Evolutionary conservation across 1,284 basidiomycete species (phyloP).

Genomic region (Sanghuangporus weigelae): DNA sequence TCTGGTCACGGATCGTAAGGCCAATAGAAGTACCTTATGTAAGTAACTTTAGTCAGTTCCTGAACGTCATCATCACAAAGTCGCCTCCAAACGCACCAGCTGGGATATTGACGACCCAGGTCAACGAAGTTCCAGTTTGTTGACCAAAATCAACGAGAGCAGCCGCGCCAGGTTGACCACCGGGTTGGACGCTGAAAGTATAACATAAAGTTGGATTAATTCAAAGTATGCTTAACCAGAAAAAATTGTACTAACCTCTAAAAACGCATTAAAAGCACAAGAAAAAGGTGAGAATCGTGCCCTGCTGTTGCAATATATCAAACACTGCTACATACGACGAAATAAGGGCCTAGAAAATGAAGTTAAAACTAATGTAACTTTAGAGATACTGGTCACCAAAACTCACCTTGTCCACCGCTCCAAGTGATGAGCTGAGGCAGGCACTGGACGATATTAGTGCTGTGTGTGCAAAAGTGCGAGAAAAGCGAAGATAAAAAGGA

Average conservation of each 20-base stretch:
- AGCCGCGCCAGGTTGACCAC: slow-evolving; percentile 30
- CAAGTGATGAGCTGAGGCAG: slow-evolving; percentile 45
- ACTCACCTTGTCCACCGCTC: slow-evolving; percentile 47
- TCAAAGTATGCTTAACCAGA: not conserved
- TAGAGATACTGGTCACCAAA: not conserved
- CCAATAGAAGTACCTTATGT: slow-evolving; percentile 38
- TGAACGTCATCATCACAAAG: not conserved
- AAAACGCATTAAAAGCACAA: not conserved
- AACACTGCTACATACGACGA: slow-evolving; percentile 12
- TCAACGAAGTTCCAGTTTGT: slow-evolving; percentile 32
- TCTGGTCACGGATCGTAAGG: slow-evolving; percentile 47
- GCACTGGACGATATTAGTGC: slow-evolving; percentile 42
- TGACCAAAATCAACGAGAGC: slow-evolving; percentile 35
- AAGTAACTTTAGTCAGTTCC: not conserved
- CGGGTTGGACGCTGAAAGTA: slow-evolving; percentile 38
- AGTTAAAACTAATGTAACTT: not conserved
- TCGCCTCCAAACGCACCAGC: slow-evolving; percentile 28
- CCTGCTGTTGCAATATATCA: not conserved
- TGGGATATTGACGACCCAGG: slow-evolving; percentile 42
- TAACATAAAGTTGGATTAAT: not conserved
- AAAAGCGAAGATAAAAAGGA: not conserved
- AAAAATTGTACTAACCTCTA: slow-evolving; percentile 23
- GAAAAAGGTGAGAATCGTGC: not conserved
- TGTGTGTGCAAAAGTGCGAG: slow-evolving; percentile 19
- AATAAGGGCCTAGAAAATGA: slow-evolving; percentile 17